These are phyloP conservation scores for Lactarius sanguifluus DNA, from an alignment of 768 basidiomycete genomes.

Conservation along the genomic window DNA sequence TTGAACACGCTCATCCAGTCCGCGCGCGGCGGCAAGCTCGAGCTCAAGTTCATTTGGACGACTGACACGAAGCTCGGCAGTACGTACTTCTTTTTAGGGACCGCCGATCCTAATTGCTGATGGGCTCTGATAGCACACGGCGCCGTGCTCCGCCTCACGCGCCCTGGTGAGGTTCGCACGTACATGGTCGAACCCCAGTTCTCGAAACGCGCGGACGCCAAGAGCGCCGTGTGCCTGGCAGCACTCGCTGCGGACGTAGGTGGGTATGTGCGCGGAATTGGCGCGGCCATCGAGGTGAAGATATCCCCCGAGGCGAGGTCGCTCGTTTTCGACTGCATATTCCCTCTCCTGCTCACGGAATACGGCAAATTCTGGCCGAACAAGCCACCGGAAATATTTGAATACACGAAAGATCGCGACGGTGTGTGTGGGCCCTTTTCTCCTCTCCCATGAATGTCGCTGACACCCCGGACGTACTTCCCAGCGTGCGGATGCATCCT, in stretches of 20 bases:
- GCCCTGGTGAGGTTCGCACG: slow-evolving; percentile 51
- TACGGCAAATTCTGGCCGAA: slow-evolving; percentile 44
- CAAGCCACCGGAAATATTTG: slow-evolving; percentile 41
- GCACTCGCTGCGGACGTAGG: slow-evolving; percentile 66
- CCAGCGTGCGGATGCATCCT: slow-evolving; percentile 59
- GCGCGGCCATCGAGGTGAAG: slow-evolving; percentile 44
- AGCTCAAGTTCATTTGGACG: slow-evolving; percentile 46
- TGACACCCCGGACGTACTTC: not conserved
- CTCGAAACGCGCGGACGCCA: slow-evolving; percentile 61
- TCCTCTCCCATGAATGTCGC: not conserved
- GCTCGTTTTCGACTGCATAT: slow-evolving; percentile 46
- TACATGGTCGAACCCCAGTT: slow-evolving; percentile 67
- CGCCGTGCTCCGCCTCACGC: slow-evolving; percentile 58
- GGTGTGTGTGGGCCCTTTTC: slow-evolving; percentile 40
- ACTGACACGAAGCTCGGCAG: slow-evolving; percentile 45
- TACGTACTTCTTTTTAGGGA: slow-evolving; percentile 36
- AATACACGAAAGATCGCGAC: slow-evolving; percentile 47
- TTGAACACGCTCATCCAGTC: slow-evolving; percentile 52
- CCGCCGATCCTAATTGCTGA: not conserved
- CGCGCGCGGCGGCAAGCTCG: slow-evolving; percentile 50
- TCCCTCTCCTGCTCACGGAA: slow-evolving; percentile 48
- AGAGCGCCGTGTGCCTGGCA: slow-evolving; percentile 61
- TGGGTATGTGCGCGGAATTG: slow-evolving; percentile 50
- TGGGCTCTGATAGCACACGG: slow-evolving; percentile 49
- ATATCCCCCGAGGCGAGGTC: slow-evolving; percentile 47